Conservation (phyloP, 2,329 filamentous ascomycete species). For the Fusarium graminum region DNA sequence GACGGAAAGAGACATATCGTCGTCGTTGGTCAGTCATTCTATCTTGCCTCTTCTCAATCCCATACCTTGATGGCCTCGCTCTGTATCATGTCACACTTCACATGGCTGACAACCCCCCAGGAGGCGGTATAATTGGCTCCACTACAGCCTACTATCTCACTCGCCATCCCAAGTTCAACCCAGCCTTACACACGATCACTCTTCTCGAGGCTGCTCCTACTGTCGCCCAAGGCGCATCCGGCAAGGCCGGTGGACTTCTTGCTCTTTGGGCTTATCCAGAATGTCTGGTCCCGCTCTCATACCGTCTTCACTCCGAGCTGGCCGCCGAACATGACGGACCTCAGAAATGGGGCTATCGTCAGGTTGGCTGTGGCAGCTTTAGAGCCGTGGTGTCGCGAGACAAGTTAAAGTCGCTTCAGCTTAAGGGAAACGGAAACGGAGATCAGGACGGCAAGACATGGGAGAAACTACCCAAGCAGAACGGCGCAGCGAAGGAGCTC, state of each 20-base stretch:
- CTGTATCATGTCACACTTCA: not conserved
- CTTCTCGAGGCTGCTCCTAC: conserved; percentile 85
- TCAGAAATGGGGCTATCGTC: conserved; percentile 87
- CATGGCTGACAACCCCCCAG: conserved; percentile 58
- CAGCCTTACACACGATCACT: conserved; percentile 80
- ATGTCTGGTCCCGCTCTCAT: conserved; percentile 87
- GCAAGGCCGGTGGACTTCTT: conserved; percentile 92
- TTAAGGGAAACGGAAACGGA: conserved; percentile 30
- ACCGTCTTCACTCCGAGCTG: conserved; percentile 83
- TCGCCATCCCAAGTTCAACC: conserved; percentile 84
- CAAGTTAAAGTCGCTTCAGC: conserved; percentile 52
- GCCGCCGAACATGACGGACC: conserved; percentile 85
- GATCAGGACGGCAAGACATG: conserved; percentile 60
- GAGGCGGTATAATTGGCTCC: conserved; percentile 92
- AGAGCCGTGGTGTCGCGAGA: conserved; percentile 55
- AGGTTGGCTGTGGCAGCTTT: conserved; percentile 77
- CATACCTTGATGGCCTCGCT: conserved; percentile 18
- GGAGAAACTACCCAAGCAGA: conserved; percentile 73
- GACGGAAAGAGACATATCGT: conserved; percentile 61
- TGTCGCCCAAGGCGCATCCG: conserved; percentile 91
- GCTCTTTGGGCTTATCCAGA: conserved; percentile 92
- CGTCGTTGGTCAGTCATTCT: conserved; percentile 60
- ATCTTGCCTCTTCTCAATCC: conserved; percentile 2
- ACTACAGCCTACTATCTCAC: conserved; percentile 93
- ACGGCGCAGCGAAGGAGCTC: conserved; percentile 61